phyloP scores from a whole-genome alignment of 176 grass and related monocot genomes.

The Zoysia pacifica region DNA sequence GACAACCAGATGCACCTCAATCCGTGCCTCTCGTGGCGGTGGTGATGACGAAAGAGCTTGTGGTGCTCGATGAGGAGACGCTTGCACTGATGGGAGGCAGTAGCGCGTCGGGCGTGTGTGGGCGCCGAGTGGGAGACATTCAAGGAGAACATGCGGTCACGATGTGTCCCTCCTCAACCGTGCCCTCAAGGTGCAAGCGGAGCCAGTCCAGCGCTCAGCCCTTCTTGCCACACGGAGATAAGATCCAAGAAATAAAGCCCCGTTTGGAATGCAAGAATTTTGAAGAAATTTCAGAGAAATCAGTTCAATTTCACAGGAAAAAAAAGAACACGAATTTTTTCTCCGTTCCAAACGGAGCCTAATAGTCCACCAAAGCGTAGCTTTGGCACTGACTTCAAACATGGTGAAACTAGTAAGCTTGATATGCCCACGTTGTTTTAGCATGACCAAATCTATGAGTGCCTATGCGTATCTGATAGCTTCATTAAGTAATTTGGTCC shows the following conservation, averaged over 20 bases:
- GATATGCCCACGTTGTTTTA: conserved; percentile 7
- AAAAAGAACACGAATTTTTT: too few relatives aligned
- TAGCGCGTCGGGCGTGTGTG: conserved; percentile 31
- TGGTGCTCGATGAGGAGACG: conserved; percentile 34
- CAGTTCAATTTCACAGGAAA: too few relatives aligned
- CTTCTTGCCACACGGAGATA: conserved; percentile 66
- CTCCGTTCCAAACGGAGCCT: too few relatives aligned
- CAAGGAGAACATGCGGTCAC: conserved; percentile 94
- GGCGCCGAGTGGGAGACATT: conserved; percentile 72
- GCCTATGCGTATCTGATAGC: conserved; percentile 6
- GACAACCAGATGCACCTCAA: not conserved
- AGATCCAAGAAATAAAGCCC: too few relatives aligned
- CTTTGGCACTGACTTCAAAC: conserved; percentile 68
- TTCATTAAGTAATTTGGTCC: not conserved
- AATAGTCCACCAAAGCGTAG: conserved; percentile 47
- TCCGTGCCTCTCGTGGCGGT: conserved; percentile 24
- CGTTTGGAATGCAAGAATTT: too few relatives aligned
- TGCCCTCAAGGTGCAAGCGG: conserved; percentile 61
- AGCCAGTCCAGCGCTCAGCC: conserved; percentile 49
- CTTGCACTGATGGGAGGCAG: conserved; percentile 36
- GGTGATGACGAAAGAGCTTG: conserved; percentile 13
- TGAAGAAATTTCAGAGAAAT: too few relatives aligned
- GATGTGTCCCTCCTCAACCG: conserved; percentile 76
- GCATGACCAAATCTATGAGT: not conserved
- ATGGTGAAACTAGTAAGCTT: conserved; percentile 50